These are phyloP conservation scores for Phytophthora capsici DNA, from an alignment of 352 stramenopile genomes.

Conservation along the genomic window DNA sequence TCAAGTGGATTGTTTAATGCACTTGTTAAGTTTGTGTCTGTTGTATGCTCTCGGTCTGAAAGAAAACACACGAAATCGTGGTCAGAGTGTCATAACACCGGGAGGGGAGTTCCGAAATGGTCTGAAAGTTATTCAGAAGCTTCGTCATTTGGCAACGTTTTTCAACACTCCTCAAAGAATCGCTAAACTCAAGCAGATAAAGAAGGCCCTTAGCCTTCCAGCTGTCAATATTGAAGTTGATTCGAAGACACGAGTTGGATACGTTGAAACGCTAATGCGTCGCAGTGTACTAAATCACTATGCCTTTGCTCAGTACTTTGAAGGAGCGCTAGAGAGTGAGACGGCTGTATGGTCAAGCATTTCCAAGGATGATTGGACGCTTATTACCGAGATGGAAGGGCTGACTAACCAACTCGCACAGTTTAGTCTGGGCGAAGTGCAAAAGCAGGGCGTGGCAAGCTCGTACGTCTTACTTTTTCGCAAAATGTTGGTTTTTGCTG, in stretches of 20 bases:
- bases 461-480: constrained; percentile 14
- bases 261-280: constrained; percentile 3
- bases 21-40: constrained; percentile 5
- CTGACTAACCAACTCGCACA: constrained; percentile 7
- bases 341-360: background rate
- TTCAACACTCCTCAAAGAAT: background rate
- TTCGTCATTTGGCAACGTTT: constrained; percentile 5
- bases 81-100: constrained; percentile 1
- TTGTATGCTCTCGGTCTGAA: constrained; percentile 8
- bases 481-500: constrained; percentile 2
- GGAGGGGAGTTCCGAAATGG: constrained; percentile 3
- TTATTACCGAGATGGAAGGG: constrained; percentile 13
- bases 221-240: constrained; percentile 3
- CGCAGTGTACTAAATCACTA: constrained; percentile 7
- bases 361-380: background rate
- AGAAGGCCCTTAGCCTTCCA: constrained; percentile 2
- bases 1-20: constrained; percentile 17
- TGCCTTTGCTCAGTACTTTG: constrained; percentile 4
- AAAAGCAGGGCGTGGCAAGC: constrained; percentile 7
- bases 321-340: background rate
- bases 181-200: constrained; percentile 2
- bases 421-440: constrained; percentile 14
- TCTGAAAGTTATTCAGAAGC: constrained; percentile 1
- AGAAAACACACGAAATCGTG: background rate
- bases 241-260: constrained; percentile 1